These are phyloP conservation scores for Lachnellula cervina DNA, from an alignment of 2,329 filamentous ascomycete genomes.

Conservation along the genomic window DNA sequence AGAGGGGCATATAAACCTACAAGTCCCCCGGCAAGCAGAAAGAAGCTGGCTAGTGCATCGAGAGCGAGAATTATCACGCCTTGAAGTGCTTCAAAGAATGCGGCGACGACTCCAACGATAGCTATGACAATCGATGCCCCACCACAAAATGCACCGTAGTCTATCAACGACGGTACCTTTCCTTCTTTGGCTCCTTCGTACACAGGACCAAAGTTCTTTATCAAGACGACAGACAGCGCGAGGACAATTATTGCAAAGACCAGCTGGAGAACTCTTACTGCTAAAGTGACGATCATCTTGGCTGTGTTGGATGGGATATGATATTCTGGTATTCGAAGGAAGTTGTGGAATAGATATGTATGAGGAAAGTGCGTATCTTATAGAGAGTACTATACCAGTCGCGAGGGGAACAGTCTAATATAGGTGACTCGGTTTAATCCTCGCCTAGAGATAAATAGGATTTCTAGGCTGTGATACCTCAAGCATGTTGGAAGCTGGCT, in stretches of 20 bases:
- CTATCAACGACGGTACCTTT: slow-evolving; percentile 14
- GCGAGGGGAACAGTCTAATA: slow-evolving; percentile 2
- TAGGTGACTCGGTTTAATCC: slow-evolving; percentile 4
- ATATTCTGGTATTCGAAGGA: no score
- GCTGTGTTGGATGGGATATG: neutral
- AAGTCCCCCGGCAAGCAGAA: slow-evolving; percentile 25
- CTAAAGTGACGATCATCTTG: slow-evolving; percentile 25
- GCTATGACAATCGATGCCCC: slow-evolving; percentile 20
- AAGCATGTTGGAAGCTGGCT: neutral
- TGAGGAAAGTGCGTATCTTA: neutral
- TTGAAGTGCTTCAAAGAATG: slow-evolving; percentile 22
- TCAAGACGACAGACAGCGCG: slow-evolving; percentile 21
- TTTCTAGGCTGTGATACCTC: slow-evolving; percentile 10
- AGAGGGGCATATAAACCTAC: slow-evolving; percentile 14
- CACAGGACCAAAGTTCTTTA: slow-evolving; percentile 19
- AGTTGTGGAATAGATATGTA: neutral
- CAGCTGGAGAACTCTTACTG: slow-evolving; percentile 8
- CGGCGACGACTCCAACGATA: slow-evolving; percentile 16
- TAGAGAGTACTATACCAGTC: neutral
- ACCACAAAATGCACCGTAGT: slow-evolving; percentile 27
- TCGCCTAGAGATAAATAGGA: slow-evolving; percentile 4
- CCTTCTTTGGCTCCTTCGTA: neutral
- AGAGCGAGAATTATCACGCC: slow-evolving; percentile 20
- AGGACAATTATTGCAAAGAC: slow-evolving; percentile 24
- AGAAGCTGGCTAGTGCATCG: slow-evolving; percentile 23